Conservation (phyloP, 768 basidiomycete species). For the Pholiota molesta region DNA sequence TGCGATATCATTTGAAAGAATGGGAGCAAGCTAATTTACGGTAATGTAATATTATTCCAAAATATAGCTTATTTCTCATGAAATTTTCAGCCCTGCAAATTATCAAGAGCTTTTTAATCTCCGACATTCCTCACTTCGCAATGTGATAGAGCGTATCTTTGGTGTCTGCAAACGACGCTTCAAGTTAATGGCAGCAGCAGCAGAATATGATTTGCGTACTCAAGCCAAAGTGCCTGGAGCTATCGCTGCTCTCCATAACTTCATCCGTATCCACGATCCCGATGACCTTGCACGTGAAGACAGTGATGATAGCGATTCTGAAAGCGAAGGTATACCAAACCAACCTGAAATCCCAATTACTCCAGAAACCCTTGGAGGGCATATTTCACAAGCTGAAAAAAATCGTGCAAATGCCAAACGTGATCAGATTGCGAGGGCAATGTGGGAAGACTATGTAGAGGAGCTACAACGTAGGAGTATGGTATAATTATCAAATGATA, state of each 20-base stretch:
- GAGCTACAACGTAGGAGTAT: conserved; percentile 3
- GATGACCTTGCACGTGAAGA: conserved; percentile 14
- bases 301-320: no score
- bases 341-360: conserved; percentile 10
- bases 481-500: no score
- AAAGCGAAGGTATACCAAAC: no score
- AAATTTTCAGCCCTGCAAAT: conserved; percentile 29
- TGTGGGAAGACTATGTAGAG: conserved; percentile 17
- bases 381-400: conserved; percentile 12
- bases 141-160: conserved; percentile 42
- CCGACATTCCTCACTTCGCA: conserved; percentile 33
- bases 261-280: conserved; percentile 26
- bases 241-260: conserved; percentile 29
- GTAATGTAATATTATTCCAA: conserved; percentile 15
- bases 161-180: conserved; percentile 31
- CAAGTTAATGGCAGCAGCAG: conserved; percentile 16
- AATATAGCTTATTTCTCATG: no score
- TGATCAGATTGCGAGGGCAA: conserved; percentile 20
- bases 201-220: conserved; percentile 22
- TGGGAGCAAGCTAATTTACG: conserved; percentile 28
- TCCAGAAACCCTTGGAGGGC: conserved; percentile 11
- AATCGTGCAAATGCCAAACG: conserved; percentile 6
- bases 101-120: conserved; percentile 39
- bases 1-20: conserved; percentile 41
- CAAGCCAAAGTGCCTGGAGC: conserved; percentile 27